These are phyloP conservation scores for Francoa sonchifolia DNA, from an alignment of 441 rosid species.

Conservation along the genomic window DNA sequence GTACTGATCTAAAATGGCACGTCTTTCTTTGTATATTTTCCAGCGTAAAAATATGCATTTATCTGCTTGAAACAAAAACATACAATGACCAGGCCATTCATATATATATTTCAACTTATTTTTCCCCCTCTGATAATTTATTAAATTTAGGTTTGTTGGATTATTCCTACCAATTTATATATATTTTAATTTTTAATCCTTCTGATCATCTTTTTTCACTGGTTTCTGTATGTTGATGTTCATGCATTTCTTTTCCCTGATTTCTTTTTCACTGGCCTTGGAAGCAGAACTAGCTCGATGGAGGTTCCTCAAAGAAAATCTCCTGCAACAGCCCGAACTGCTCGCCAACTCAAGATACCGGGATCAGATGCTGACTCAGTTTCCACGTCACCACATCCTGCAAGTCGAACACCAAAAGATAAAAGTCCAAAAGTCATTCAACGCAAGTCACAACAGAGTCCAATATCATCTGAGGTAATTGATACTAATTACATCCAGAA, in stretches of 20 bases:
- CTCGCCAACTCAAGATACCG: conserved; percentile 51
- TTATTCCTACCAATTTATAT: background rate
- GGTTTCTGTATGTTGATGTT: background rate
- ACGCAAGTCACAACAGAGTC: conserved; percentile 59
- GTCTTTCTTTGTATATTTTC: too few species aligned
- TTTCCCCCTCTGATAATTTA: too few species aligned
- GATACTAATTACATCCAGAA: conserved; percentile 6
- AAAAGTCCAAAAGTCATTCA: conserved; percentile 64
- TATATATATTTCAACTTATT: too few species aligned
- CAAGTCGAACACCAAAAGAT: conserved; percentile 50
- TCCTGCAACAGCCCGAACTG: conserved; percentile 54
- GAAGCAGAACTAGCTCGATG: conserved; percentile 36
- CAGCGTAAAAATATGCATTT: conserved; percentile 1
- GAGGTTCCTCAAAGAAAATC: conserved; percentile 71
- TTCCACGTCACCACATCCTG: conserved; percentile 43
- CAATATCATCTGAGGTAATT: conserved; percentile 62
- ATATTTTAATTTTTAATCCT: too few species aligned
- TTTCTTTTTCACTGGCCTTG: conserved; percentile 13
- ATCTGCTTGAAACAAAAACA: conserved; percentile 1
- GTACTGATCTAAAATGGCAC: too few species aligned
- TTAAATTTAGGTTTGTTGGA: too few species aligned
- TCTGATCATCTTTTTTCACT: conserved; percentile 3
- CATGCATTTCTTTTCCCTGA: background rate
- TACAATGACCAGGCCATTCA: too few species aligned
- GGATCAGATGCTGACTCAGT: conserved; percentile 36